These are phyloP conservation scores for Paramecium bursaria DNA, from an alignment of 73 alveolate species.

Conservation along the genomic window DNA sequence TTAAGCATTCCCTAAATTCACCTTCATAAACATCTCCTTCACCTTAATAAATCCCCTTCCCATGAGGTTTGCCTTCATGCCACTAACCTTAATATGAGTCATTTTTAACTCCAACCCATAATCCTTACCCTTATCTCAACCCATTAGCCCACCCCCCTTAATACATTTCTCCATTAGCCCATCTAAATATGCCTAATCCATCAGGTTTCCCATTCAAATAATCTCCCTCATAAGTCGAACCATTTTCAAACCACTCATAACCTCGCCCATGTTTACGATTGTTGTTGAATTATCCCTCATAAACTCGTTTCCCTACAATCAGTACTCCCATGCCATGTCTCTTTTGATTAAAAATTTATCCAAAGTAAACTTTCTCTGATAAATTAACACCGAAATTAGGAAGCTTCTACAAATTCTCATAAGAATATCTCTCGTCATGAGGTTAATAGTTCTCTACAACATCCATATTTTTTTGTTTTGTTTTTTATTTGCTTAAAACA, in stretches of 20 bases:
- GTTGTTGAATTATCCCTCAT: slow-evolving; percentile 62
- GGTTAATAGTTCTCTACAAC: no score
- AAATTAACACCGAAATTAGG: no score
- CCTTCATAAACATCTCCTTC: slow-evolving; percentile 65
- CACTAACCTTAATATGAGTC: slow-evolving; percentile 75
- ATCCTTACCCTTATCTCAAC: slow-evolving; percentile 77
- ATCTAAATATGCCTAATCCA: slow-evolving; percentile 75
- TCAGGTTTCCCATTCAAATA: slow-evolving; percentile 79
- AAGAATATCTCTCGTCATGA: no score
- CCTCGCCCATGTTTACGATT: slow-evolving; percentile 78
- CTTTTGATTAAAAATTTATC: slow-evolving; percentile 11
- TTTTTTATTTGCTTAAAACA: no score
- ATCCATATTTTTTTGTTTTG: no score
- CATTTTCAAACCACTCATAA: slow-evolving; percentile 67
- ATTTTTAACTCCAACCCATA: slow-evolving; percentile 70
- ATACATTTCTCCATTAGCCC: slow-evolving; percentile 80
- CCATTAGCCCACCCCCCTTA: slow-evolving; percentile 85
- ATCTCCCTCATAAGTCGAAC: slow-evolving; percentile 78
- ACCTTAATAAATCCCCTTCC: slow-evolving; percentile 68
- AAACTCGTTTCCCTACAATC: not conserved
- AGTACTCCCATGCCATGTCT: slow-evolving; percentile 31
- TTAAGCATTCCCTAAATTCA: slow-evolving; percentile 60
- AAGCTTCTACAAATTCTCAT: no score
- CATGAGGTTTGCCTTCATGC: slow-evolving; percentile 77
- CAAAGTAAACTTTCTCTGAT: no score